Percentiles rank a stretch among this genome's conserved stretches.
Evolutionary conservation across 139 green algal genomes (phyloP).

Genomic region (Chlamydomonas eustigma): DNA sequence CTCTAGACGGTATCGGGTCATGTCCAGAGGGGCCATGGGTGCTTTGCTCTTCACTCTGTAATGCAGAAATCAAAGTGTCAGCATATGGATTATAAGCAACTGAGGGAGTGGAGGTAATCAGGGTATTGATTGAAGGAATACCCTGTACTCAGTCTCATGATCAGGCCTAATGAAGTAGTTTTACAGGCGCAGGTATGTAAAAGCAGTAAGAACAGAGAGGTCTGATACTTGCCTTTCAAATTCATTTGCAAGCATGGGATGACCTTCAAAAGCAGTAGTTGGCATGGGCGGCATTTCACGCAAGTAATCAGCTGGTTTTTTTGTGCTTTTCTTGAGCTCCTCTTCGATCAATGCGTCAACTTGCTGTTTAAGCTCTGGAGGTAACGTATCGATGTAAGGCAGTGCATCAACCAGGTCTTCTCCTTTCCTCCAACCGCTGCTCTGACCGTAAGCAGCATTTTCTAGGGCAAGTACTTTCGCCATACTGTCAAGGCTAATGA

Average conservation of each 20-base stretch:
- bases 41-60: conserved; percentile 36
- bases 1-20: conserved; percentile 57
- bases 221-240: conserved; percentile 33
- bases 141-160: too few species aligned
- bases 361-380: conserved; percentile 32
- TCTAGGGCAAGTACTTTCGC: conserved; percentile 10
- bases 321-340: conserved; percentile 58
- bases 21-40: conserved; percentile 59
- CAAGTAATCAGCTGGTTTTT: conserved; percentile 67
- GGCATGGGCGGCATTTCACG: conserved; percentile 56
- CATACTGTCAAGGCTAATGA: too few species aligned
- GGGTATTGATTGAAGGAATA: too few species aligned
- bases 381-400: conserved; percentile 69
- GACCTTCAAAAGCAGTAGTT: conserved; percentile 43
- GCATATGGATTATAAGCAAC: too few species aligned
- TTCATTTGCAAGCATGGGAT: conserved; percentile 58
- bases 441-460: not conserved
- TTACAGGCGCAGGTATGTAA: too few species aligned
- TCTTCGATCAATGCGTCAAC: conserved; percentile 73
- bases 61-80: not conserved
- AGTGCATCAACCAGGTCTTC: conserved; percentile 72
- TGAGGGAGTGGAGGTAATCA: too few species aligned
- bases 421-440: conserved; percentile 38
- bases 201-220: too few species aligned
- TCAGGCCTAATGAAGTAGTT: too few species aligned